Base-by-base conservation (phyloP, 345 rosid species). In the Pistacia integerrima region DNA sequence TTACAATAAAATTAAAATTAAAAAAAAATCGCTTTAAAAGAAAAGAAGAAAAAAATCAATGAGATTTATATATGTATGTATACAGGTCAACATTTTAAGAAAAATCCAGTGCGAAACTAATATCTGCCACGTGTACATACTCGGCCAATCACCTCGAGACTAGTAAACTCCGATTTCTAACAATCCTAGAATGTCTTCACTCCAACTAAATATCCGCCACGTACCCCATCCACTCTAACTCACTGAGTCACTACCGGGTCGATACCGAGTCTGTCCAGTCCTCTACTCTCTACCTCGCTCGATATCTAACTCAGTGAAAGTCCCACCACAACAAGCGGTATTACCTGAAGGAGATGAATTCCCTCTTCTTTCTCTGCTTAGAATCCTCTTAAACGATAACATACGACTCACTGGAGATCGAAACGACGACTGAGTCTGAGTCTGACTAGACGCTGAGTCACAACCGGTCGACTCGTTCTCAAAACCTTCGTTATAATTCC, bases 331-430 rank as follows among this genome's bases (percentile, higher is more conserved):
- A 13, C 63, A 71, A 25, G 63, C 64, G 2, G 76, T 56, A 48
- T 44, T 81, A 18, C 75, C 86, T 44, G 74, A 33, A 3, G 89
- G 77, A 16, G 84, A 82, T 38, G 74, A 33, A 14, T 59, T 79
- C 8, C 70, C 82, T 82, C 87, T 87, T 22, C 83, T 70, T 0
- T 91, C 91, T 78, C 91, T 75, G 35, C 88, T 88, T 28, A 91
- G 11, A 63, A 91, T 87, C 77, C 91, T 80, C 74, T 63, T 88
- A 18, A 90, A 84, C 7, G 97, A 90, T 63, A 90, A 25, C 89
- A 90, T 84, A 17, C 91, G 85, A 75, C 83, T 79, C 87, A 84
- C 82, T 14, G 91, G 91, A 38, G 95, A 91, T 65, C 84, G 82
- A 14, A 76, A 88, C 64, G 90, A 77, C 12, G 84, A 46, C 49